Percentiles rank a stretch among this genome's conserved stretches.
Evolutionary conservation across 2,329 filamentous ascomycete species (phyloP).

Genomic region (Xylaria sp.): DNA sequence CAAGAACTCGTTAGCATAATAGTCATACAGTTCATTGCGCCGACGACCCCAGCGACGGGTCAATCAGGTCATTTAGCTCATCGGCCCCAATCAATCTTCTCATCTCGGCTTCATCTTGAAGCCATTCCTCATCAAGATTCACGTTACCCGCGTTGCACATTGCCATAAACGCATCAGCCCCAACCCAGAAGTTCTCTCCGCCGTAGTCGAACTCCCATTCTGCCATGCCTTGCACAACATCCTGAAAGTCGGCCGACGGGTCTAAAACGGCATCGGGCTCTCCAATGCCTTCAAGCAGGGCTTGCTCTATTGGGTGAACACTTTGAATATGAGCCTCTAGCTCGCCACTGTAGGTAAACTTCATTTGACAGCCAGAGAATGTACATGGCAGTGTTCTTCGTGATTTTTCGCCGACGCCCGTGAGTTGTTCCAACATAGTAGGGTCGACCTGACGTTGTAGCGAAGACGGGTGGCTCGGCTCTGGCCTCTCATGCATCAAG

Average conservation of each 20-base stretch:
- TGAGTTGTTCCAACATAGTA: slow-evolving; percentile 56
- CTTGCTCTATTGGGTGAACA: slow-evolving; percentile 44
- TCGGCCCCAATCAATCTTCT: slow-evolving; percentile 49
- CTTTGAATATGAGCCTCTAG: slow-evolving; percentile 57
- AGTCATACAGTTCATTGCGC: slow-evolving; percentile 20
- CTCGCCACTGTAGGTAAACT: slow-evolving; percentile 63
- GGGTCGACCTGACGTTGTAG: slow-evolving; percentile 36
- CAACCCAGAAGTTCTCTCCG: slow-evolving; percentile 46
- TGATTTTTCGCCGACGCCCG: slow-evolving; percentile 54
- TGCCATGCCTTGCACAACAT: slow-evolving; percentile 21
- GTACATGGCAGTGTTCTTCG: slow-evolving; percentile 59
- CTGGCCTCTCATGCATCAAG: slow-evolving; percentile 66
- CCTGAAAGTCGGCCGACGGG: slow-evolving; percentile 27
- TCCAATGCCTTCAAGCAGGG: slow-evolving; percentile 33
- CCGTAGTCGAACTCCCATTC: slow-evolving; percentile 30
- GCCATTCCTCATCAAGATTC: slow-evolving; percentile 55
- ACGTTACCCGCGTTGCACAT: slow-evolving; percentile 47
- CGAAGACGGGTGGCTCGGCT: slow-evolving; percentile 35
- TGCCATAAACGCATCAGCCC: slow-evolving; percentile 46
- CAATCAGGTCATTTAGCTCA: slow-evolving; percentile 42
- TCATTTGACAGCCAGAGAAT: slow-evolving; percentile 54
- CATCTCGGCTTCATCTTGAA: slow-evolving; percentile 57
- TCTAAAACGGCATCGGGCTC: slow-evolving; percentile 6
- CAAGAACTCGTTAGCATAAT: slow-evolving; percentile 32
- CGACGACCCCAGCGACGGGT: slow-evolving; percentile 39